Evolutionary conservation across 371 early-diverging fungal species (phyloP).

Genomic region (Mycotypha africana): DNA sequence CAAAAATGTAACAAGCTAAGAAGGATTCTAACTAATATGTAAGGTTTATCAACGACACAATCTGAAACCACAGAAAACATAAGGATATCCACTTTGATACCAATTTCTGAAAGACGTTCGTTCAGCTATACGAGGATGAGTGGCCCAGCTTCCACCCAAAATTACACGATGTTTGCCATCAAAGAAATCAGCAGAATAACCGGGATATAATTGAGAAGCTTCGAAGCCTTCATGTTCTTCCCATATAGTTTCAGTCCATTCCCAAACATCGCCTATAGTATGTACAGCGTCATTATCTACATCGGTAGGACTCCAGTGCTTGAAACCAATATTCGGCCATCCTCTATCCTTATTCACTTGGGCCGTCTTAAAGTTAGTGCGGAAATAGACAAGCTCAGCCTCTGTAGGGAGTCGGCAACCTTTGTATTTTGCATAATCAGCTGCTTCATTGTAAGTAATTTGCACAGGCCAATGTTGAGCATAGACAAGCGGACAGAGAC

Average conservation of each 20-base stretch:
- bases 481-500: constrained; percentile 44
- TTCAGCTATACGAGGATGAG: constrained; percentile 71
- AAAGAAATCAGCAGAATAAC: constrained; percentile 87
- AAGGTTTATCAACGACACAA: constrained; percentile 35
- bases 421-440: constrained; percentile 54
- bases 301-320: constrained; percentile 57
- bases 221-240: constrained; percentile 54
- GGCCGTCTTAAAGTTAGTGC: neutral
- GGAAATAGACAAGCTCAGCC: constrained; percentile 45
- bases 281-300: constrained; percentile 35
- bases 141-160: constrained; percentile 85
- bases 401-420: constrained; percentile 66
- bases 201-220: constrained; percentile 72
- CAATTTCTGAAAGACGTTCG: constrained; percentile 80
- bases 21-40: no score
- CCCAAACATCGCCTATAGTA: constrained; percentile 73
- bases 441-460: constrained; percentile 66
- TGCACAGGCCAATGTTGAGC: constrained; percentile 73
- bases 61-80: constrained; percentile 72
- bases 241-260: constrained; percentile 74
- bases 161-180: constrained; percentile 82
- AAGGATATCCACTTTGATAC: constrained; percentile 86
- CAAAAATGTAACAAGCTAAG: no score
- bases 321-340: constrained; percentile 53
- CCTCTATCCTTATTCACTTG: constrained; percentile 6